Conservation (phyloP, 495 filamentous ascomycete genomes). For the Hypoxylon crocopeplum region DNA sequence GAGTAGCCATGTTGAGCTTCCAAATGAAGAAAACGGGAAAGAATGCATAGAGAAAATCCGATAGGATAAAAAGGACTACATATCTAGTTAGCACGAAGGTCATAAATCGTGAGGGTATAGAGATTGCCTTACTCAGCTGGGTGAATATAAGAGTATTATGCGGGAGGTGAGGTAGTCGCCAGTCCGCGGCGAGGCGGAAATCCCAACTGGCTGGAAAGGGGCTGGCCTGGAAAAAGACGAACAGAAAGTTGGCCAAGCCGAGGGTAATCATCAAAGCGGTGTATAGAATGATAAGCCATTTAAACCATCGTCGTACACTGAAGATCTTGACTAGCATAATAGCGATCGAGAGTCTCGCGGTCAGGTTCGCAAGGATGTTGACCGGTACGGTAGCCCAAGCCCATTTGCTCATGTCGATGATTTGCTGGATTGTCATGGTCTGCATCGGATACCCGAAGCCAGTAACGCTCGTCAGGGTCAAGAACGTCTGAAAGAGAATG, state of each 20-base stretch:
- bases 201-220: too few relatives aligned
- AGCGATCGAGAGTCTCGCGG: slow-evolving; percentile 15
- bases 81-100: too few relatives aligned
- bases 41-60: not conserved
- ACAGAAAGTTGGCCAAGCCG: not conserved
- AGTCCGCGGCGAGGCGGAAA: not conserved
- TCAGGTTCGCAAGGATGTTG: not conserved
- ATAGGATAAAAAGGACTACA: not conserved
- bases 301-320: slow-evolving; percentile 21
- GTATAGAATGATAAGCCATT: slow-evolving; percentile 4
- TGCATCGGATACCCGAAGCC: too few relatives aligned
- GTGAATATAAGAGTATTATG: too few relatives aligned
- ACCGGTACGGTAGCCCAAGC: not conserved
- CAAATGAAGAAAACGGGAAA: not conserved
- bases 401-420: not conserved
- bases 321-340: slow-evolving; percentile 24
- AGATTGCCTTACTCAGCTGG: too few relatives aligned
- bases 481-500: too few relatives aligned
- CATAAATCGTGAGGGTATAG: too few relatives aligned
- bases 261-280: not conserved
- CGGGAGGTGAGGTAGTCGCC: too few relatives aligned
- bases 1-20: not conserved
- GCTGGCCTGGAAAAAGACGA: too few relatives aligned
- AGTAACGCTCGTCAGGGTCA: too few relatives aligned
- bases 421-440: too few relatives aligned